These are phyloP conservation scores for Cladophialophora exuberans DNA, from an alignment of 2,329 filamentous ascomycete species.

Conservation along the genomic window DNA sequence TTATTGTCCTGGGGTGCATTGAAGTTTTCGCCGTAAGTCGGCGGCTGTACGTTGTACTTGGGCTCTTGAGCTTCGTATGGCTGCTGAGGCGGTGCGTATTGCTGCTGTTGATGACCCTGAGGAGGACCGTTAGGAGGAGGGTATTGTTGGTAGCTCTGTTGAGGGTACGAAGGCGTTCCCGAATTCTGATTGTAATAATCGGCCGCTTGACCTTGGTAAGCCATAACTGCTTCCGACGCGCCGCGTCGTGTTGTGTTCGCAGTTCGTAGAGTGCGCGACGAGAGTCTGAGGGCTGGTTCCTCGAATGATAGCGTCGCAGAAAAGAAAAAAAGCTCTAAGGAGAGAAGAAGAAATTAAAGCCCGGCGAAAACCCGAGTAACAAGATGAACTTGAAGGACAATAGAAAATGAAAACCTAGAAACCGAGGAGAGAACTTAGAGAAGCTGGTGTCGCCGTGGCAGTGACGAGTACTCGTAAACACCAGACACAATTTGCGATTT, in stretches of 20 bases:
- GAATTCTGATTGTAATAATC: conserved; percentile 30
- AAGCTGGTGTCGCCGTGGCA: no score
- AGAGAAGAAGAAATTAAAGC: no score
- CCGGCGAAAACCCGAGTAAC: no score
- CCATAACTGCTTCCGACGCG: conserved; percentile 26
- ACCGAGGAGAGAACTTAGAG: no score
- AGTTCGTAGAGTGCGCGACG: neutral
- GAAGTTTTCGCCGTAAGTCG: conserved; percentile 45
- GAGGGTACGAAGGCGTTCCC: conserved; percentile 13
- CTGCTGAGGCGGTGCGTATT: conserved; percentile 22
- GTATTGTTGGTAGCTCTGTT: conserved; percentile 23
- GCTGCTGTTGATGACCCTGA: conserved; percentile 25
- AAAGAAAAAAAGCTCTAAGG: no score
- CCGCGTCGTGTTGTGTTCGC: neutral
- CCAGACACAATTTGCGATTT: no score
- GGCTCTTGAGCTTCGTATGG: conserved; percentile 24
- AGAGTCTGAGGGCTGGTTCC: no score
- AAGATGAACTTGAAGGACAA: no score
- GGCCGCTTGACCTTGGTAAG: conserved; percentile 33
- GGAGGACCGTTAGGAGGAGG: conserved; percentile 19
- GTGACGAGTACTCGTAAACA: no score
- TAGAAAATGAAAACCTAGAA: no score
- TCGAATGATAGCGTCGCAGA: no score
- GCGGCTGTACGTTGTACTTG: conserved; percentile 36
- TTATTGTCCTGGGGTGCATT: conserved; percentile 48